Evolutionary conservation across 2,329 filamentous ascomycete species (phyloP), one percentile per base, ranked within the genome.

Genomic region (Podosphaera aphanis): DNA sequence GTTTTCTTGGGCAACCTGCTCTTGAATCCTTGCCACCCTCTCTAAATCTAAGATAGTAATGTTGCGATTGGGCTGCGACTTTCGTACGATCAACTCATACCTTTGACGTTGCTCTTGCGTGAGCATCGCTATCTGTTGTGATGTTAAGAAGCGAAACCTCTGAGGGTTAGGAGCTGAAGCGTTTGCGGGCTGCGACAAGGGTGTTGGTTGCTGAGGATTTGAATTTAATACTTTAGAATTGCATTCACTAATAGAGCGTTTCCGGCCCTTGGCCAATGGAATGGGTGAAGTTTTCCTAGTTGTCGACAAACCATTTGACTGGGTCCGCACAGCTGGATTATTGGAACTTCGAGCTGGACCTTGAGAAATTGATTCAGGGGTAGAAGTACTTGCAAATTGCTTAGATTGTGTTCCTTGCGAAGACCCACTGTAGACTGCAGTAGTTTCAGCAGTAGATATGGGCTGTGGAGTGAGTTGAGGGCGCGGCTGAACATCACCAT

Each of bases 191-290:
- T 60, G 62, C 38, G 59, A 58, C 7, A 21, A 1, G 8, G 51
- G 46, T 10, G 47, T 57, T n/a, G 50, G 46, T 27, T 49, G 55
- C 36, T 53, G 53, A 10, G 46, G 36, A 47, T 62, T 61, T 6
- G 61, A 61, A 49, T 63, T 60, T 40, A 61, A 61, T 27, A 60
- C 53, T 46, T 67, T 66, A 31, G 62, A 53, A n/a, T 61, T 55
- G 52, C 70, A 67, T 51, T 70, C 66, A 46, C 59, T 60, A 40
- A 50, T 61, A 2, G 62, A 54, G 48, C 67, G 59, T 53, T 66
- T 66, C 20, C 63, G 47, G 29, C 53, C 63, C 50, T 68, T 68
- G 48, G 51, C 19, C 5, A 55, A 49, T 36, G 56, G 56, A 16
- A 55, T 51, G 44, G 59, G 56, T 11, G 59, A 59, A 2, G 57